Percentiles rank a stretch among this genome's conserved stretches.
Evolutionary conservation across 331 rosid genomes (phyloP).

Genomic region (Telfairia occidentalis): DNA sequence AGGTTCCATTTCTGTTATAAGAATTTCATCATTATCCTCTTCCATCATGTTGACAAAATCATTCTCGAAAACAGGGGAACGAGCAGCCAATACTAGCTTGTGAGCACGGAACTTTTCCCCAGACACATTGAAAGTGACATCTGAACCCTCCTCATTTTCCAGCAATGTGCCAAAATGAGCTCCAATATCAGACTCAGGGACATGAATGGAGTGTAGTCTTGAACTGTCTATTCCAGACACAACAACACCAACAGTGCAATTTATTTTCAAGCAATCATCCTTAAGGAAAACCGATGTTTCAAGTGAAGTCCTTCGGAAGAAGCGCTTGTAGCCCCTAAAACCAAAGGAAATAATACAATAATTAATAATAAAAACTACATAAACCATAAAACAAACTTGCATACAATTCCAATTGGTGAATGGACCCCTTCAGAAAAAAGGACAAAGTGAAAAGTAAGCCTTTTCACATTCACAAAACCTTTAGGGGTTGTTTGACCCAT

Average conservation of each 20-base stretch:
- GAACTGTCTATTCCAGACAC: conserved; percentile 72
- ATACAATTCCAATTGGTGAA: background rate
- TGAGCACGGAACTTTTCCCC: conserved; percentile 77
- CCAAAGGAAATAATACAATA: background rate
- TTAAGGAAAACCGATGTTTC: conserved; percentile 69
- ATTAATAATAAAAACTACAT: background rate
- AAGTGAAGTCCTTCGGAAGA: conserved; percentile 64
- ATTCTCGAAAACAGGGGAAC: conserved; percentile 52
- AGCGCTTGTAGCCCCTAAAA: conserved; percentile 89
- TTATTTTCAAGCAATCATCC: conserved; percentile 86
- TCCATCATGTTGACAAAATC: conserved; percentile 42
- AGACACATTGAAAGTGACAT: conserved; percentile 56
- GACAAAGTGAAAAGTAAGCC: background rate
- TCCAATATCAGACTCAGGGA: conserved; percentile 81
- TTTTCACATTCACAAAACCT: background rate
- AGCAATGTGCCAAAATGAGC: conserved; percentile 52
- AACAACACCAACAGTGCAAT: conserved; percentile 96
- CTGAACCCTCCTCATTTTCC: conserved; percentile 68
- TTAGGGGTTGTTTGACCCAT: too few species aligned
- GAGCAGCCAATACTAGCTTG: conserved; percentile 72
- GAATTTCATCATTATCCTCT: conserved; percentile 41
- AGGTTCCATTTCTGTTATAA: conserved; percentile 57
- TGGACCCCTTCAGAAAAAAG: background rate
- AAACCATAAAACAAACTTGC: background rate
- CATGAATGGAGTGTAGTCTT: conserved; percentile 51